Conservation (phyloP, 2,329 filamentous ascomycete genomes). For the Aspergillus unguis region DNA sequence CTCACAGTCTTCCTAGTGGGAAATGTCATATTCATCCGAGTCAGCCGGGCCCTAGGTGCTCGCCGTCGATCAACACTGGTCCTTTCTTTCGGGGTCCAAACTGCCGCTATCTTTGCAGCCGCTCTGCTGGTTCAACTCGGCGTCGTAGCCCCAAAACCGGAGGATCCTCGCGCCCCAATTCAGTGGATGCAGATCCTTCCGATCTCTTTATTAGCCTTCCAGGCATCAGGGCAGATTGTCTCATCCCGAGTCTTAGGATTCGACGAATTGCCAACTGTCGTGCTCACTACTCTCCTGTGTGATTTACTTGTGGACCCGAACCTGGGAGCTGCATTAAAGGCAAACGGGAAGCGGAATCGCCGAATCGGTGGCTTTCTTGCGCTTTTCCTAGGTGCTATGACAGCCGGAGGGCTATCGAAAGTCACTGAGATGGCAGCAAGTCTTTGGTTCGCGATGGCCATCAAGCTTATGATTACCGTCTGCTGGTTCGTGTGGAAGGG, state of each 20-base stretch:
- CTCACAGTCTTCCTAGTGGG: slow-evolving; percentile 38
- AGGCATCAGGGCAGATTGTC: slow-evolving; percentile 41
- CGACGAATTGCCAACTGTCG: slow-evolving; percentile 43
- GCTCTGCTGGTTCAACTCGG: slow-evolving; percentile 35
- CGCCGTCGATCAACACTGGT: slow-evolving; percentile 39
- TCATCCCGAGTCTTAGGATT: slow-evolving; percentile 36
- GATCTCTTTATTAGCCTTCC: slow-evolving; percentile 40
- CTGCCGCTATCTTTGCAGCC: slow-evolving; percentile 32
- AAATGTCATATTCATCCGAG: slow-evolving; percentile 39
- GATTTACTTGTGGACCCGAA: slow-evolving; percentile 39
- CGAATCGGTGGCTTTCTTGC: slow-evolving; percentile 37
- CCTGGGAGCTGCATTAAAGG: slow-evolving; percentile 18
- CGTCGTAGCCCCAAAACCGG: slow-evolving; percentile 30
- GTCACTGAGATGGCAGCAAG: slow-evolving; percentile 34
- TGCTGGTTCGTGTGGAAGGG: slow-evolving; percentile 38
- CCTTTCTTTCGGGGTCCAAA: slow-evolving; percentile 40
- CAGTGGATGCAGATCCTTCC: slow-evolving; percentile 39
- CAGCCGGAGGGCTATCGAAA: slow-evolving; percentile 40
- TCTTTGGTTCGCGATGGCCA: slow-evolving; percentile 39
- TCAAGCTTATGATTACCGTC: slow-evolving; percentile 36
- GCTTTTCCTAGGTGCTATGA: slow-evolving; percentile 41
- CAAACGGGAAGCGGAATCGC: slow-evolving; percentile 33
- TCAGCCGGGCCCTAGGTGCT: slow-evolving; percentile 30
- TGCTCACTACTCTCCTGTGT: slow-evolving; percentile 40
- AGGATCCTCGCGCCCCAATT: slow-evolving; percentile 30